A percentile compares a stretch with the other conserved stretches of the same genome.
phyloP scores from a whole-genome alignment of 768 basidiomycete species.

The Lactarius akahatsu region DNA sequence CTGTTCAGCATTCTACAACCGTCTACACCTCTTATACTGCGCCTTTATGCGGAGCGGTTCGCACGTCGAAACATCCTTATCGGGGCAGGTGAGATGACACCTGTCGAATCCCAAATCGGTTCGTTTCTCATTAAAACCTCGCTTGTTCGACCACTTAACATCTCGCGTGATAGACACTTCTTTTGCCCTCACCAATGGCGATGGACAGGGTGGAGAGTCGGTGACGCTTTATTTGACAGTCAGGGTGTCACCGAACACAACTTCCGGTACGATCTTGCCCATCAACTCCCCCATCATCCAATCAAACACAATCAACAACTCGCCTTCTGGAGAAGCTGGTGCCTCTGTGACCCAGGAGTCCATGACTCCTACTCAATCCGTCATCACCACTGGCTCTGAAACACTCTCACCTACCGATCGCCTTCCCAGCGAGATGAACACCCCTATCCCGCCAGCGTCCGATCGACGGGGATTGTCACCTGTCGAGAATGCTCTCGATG shows the following conservation, averaged over 20 bases:
- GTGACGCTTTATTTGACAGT: neutral
- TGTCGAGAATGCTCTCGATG: neutral
- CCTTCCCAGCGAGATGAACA: neutral
- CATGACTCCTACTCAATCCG: neutral
- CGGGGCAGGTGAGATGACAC: neutral
- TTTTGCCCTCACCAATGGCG: neutral
- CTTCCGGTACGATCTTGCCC: neutral
- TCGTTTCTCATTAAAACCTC: neutral
- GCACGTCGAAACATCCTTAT: neutral
- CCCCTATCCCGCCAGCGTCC: neutral
- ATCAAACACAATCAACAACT: too few relatives aligned
- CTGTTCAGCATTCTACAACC: neutral
- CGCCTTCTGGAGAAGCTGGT: neutral
- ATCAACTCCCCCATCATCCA: too few relatives aligned
- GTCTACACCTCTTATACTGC: neutral
- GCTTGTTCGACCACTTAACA: neutral
- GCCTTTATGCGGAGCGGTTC: neutral
- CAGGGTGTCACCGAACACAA: neutral
- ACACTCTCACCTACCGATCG: neutral
- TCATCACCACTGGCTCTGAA: neutral
- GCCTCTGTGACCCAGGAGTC: neutral
- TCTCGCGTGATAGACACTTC: neutral
- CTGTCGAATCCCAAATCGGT: neutral
- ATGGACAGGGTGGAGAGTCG: neutral
- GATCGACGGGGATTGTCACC: neutral